Evolutionary conservation across 805 yeast species (phyloP), one percentile per base, ranked within the genome.

Genomic region (Kockiozyma suomiensis): DNA sequence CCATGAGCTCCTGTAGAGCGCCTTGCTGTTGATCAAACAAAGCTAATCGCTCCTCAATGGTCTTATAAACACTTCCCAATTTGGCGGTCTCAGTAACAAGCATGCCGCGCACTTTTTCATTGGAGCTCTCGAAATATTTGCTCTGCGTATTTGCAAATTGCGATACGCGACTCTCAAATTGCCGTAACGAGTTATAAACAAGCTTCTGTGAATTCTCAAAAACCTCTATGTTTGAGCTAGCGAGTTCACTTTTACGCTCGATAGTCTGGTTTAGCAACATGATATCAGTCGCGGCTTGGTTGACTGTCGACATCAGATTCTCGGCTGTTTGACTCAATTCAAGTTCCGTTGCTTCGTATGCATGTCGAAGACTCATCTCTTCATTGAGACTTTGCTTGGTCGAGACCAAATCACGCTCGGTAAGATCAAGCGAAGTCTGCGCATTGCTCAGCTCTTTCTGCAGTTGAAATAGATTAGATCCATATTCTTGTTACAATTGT

Each of bases 131-230:
- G 28, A 30, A 52, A 28, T 41, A 41, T 15, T 50, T 32, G 30
- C 32, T 33, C 38, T 58, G 67, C 23, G 45, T 32, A 8, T 35
- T 72, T 72, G 85, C 89, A 86, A 42, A 76, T 73, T 1, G 69
- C 64, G 13, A 74, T 67, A 7, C 81, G 76, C n/a, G 85, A 70
- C 41, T 87, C 70, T 84, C 85, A 85, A 35, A 73, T 67, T 5
- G 82, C 74, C 54, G 85, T 73, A 66, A 81, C 81, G 67, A 77
- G 75, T 60, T 84, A 78, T 50, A 80, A 69, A 43, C 84, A 75
- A 58, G 77, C 78, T 35, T 49, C 37, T 65, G 65, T n/a, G 59
- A 46, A 19, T 66, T 38, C n/a, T 35, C 51, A 37, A 65, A 62
- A 8, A 45, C 49, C 12, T 28, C 38, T 17, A 35, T 25, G 51